These are phyloP conservation scores for Venturia oleaginea DNA, from an alignment of 2,329 filamentous ascomycete species.

Conservation along the genomic window DNA sequence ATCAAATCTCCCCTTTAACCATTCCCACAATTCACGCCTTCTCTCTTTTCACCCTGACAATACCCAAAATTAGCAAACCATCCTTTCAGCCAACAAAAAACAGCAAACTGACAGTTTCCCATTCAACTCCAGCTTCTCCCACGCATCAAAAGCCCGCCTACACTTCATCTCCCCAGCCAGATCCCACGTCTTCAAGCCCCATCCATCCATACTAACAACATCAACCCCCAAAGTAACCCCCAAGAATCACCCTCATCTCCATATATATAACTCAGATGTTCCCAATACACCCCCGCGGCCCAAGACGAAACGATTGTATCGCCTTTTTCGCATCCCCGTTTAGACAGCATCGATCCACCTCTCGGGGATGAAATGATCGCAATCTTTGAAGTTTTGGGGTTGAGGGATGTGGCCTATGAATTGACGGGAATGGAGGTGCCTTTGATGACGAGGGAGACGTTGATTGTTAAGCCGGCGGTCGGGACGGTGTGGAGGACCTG, in stretches of 20 bases:
- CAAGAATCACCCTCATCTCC: conserved; percentile 25
- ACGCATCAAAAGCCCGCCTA: conserved; percentile 15
- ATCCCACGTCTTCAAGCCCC: conserved; percentile 22
- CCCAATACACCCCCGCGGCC: conserved; percentile 27
- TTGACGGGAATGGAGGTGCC: conserved; percentile 20
- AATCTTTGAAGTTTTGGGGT: conserved; percentile 22
- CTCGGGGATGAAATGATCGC: conserved; percentile 28
- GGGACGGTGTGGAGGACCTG: conserved; percentile 27
- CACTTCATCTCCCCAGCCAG: conserved; percentile 19
- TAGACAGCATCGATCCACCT: conserved; percentile 25
- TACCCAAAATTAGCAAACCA: neutral
- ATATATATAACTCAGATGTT: conserved; percentile 28
- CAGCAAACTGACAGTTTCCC: conserved; percentile 15
- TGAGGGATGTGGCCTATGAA: conserved; percentile 20
- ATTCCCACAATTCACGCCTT: neutral
- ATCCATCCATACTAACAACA: conserved; percentile 27
- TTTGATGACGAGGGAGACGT: conserved; percentile 10
- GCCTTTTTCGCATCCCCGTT: conserved; percentile 23
- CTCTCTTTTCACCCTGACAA: neutral
- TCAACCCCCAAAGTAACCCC: conserved; percentile 27
- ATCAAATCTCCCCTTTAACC: neutral
- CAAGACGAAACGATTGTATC: conserved; percentile 25
- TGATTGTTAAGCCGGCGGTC: conserved; percentile 12
- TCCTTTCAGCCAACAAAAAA: too few relatives aligned
- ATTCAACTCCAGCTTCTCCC: conserved; percentile 21